A percentile compares a stretch with the other conserved stretches of the same genome.
Evolutionary conservation across 2,329 filamentous ascomycete genomes (phyloP).

Genomic region (Alternaria brassicae): DNA sequence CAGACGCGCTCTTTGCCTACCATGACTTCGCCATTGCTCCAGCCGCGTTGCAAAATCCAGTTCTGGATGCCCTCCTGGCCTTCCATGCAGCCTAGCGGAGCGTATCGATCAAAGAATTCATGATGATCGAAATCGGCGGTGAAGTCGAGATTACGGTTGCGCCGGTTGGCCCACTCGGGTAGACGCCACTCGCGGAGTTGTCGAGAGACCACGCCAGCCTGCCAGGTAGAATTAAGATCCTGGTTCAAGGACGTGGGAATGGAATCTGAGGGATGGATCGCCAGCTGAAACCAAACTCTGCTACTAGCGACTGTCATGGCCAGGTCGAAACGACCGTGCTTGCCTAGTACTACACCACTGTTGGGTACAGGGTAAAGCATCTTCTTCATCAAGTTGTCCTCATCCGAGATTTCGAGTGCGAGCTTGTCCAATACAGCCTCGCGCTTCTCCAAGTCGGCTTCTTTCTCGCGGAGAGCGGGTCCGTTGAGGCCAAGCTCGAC

Average conservation of each 20-base stretch:
- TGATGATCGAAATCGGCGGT: conserved; percentile 95
- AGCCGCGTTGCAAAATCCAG: conserved; percentile 92
- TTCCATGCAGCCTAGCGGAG: conserved; percentile 82
- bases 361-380: conserved; percentile 80
- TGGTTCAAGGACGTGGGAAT: conserved; percentile 76
- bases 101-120: conserved; percentile 86
- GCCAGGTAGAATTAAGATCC: conserved; percentile 83
- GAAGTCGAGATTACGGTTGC: conserved; percentile 90
- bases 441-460: conserved; percentile 79
- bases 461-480: conserved; percentile 72
- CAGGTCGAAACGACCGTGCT: conserved; percentile 79
- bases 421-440: conserved; percentile 87
- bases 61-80: conserved; percentile 92
- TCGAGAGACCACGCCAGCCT: conserved; percentile 87
- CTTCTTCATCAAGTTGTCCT: conserved; percentile 82
- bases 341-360: conserved; percentile 81
- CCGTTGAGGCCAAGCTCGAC: conserved; percentile 80
- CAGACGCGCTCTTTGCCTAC: conserved; percentile 91
- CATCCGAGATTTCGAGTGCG: conserved; percentile 78
- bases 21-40: conserved; percentile 97
- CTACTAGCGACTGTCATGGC: conserved; percentile 77
- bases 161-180: conserved; percentile 94
- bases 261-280: conserved; percentile 90
- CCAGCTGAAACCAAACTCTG: conserved; percentile 93
- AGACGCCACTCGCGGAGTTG: conserved; percentile 93